These are phyloP conservation scores for Lanmaoa rubissima DNA, from an alignment of 768 basidiomycete species.

Conservation along the genomic window DNA sequence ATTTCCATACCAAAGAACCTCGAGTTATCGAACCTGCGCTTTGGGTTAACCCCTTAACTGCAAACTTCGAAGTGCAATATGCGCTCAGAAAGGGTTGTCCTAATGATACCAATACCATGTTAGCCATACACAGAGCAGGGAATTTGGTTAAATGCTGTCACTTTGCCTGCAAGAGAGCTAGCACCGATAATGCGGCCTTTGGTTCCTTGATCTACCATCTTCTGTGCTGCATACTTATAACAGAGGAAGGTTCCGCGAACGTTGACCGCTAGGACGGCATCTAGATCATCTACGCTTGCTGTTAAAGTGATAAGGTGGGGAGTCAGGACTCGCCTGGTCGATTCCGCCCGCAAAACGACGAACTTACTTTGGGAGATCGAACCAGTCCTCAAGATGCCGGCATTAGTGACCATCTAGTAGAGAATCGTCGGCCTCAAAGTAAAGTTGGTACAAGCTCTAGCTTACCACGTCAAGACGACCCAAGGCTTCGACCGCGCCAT, in stretches of 20 bases:
- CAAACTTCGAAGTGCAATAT: conserved; percentile 43
- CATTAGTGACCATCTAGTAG: conserved; percentile 18
- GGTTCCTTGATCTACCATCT: conserved; percentile 43
- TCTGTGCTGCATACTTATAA: conserved; percentile 42
- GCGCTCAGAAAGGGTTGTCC: conserved; percentile 30
- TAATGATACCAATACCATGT: conserved; percentile 2
- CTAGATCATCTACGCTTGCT: conserved; percentile 36
- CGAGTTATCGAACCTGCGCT: conserved; percentile 16
- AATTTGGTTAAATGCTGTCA: neutral
- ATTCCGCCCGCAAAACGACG: neutral
- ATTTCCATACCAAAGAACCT: neutral
- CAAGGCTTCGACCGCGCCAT: conserved; percentile 21
- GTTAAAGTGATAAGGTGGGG: neutral
- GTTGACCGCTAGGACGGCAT: conserved; percentile 38
- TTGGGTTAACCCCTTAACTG: conserved; percentile 43
- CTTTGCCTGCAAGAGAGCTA: conserved; percentile 37
- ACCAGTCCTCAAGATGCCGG: conserved; percentile 15
- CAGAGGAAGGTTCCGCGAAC: conserved; percentile 39
- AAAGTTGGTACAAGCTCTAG: neutral
- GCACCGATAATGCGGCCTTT: conserved; percentile 44
- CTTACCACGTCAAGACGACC: conserved; percentile 38
- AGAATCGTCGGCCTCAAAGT: conserved; percentile 3
- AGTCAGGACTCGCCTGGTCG: neutral
- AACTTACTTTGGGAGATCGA: conserved; percentile 8
- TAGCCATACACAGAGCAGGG: neutral